These are phyloP conservation scores for Babjeviella inositovora DNA, from an alignment of 805 yeast species.

Conservation along the genomic window DNA sequence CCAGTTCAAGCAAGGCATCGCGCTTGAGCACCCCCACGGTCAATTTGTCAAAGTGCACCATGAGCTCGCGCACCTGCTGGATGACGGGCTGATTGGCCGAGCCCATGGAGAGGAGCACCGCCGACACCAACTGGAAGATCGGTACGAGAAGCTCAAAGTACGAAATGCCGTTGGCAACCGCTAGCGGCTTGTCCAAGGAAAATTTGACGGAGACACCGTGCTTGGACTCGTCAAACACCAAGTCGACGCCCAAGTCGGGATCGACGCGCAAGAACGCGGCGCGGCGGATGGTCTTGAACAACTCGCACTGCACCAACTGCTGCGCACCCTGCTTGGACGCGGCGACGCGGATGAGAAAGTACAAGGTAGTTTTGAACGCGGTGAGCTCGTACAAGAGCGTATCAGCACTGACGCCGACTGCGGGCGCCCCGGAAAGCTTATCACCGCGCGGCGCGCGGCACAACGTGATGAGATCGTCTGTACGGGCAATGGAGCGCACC, in stretches of 20 bases:
- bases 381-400: conserved; percentile 58
- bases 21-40: conserved; percentile 48
- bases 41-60: conserved; percentile 35
- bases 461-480: conserved; percentile 42
- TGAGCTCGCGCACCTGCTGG: conserved; percentile 29
- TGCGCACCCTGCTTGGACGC: conserved; percentile 68
- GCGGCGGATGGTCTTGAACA: conserved; percentile 44
- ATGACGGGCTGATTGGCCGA: conserved; percentile 51
- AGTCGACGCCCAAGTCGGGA: conserved; percentile 62
- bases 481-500: conserved; percentile 49
- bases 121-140: conserved; percentile 52
- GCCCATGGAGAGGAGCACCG: conserved; percentile 62
- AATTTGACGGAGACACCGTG: conserved; percentile 23
- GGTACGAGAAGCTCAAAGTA: conserved; percentile 59
- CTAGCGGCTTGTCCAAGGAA: conserved; percentile 34
- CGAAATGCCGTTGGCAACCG: conserved; percentile 21
- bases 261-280: conserved; percentile 48
- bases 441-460: conserved; percentile 8
- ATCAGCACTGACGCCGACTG: conserved; percentile 25
- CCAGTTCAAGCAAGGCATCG: conserved; percentile 27
- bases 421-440: conserved; percentile 5
- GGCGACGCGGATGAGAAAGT: conserved; percentile 58
- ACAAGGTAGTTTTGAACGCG: conserved; percentile 56
- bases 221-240: conserved; percentile 20
- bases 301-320: conserved; percentile 55